phyloP scores from a whole-genome alignment of 1,139 yeast genomes.

The Diutina pseudorugosa region DNA sequence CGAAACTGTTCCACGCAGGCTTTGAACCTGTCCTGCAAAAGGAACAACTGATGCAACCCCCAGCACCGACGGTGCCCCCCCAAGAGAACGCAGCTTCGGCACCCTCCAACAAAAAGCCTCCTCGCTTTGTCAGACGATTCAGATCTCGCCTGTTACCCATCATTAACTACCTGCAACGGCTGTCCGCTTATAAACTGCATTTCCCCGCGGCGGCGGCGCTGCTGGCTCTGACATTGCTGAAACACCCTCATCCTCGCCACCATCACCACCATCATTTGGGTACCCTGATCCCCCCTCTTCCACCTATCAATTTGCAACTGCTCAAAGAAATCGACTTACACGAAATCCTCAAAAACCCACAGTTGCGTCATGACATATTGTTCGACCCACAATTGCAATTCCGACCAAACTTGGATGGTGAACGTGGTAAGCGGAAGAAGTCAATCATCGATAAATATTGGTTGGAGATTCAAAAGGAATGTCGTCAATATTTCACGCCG shows the following conservation, averaged over 20 bases:
- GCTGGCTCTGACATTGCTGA: neutral
- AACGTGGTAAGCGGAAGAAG: conserved; percentile 72
- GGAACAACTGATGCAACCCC: neutral
- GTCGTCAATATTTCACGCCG: conserved; percentile 25
- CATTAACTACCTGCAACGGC: conserved; percentile 17
- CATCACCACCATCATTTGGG: neutral
- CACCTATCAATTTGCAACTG: conserved; percentile 79
- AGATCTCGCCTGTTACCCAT: conserved; percentile 33
- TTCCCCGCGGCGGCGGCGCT: neutral
- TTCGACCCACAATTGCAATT: conserved; percentile 91
- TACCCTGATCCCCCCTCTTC: conserved; percentile 27
- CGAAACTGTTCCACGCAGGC: neutral
- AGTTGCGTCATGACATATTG: conserved; percentile 80
- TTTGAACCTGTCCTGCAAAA: neutral
- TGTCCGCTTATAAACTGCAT: conserved; percentile 1
- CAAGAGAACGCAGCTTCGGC: neutral
- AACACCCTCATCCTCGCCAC: neutral
- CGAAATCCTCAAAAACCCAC: conserved; percentile 86
- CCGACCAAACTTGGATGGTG: conserved; percentile 86
- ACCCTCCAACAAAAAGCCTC: neutral
- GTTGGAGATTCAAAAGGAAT: conserved; percentile 62
- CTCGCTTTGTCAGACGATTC: conserved; percentile 18
- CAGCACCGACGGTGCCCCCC: neutral
- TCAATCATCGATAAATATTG: conserved; percentile 71
- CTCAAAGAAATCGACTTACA: conserved; percentile 79